These are phyloP conservation scores for Leccinum pachyderme DNA, from an alignment of 1,284 basidiomycete species.

Conservation along the genomic window DNA sequence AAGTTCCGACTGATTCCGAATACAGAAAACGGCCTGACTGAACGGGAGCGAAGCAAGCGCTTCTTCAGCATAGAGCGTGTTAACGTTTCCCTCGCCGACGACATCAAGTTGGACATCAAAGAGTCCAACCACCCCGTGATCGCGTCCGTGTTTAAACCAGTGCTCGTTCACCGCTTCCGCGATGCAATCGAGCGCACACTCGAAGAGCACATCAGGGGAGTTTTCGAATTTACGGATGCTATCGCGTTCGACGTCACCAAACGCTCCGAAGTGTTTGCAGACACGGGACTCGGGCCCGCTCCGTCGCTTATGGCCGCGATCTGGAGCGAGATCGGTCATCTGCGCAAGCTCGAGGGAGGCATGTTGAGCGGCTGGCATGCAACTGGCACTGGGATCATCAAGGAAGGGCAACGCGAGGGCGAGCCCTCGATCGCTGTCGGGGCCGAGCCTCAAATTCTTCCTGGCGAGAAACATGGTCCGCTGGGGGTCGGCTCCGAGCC, in stretches of 20 bases:
- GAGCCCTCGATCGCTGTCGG: conserved; percentile 59
- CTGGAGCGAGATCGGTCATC: conserved; percentile 62
- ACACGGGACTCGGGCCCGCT: conserved; percentile 52
- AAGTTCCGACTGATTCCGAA: conserved; percentile 61
- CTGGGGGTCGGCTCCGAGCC: conserved; percentile 52
- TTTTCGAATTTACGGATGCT: conserved; percentile 51
- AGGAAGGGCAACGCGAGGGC: conserved; percentile 37
- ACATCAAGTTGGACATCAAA: conserved; percentile 50
- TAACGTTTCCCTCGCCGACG: conserved; percentile 49
- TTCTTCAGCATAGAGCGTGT: conserved; percentile 59
- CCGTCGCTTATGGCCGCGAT: conserved; percentile 52
- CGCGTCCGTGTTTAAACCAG: conserved; percentile 57
- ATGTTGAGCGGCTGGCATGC: conserved; percentile 46
- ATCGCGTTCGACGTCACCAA: conserved; percentile 56
- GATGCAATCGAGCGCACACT: conserved; percentile 56
- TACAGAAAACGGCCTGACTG: conserved; percentile 37
- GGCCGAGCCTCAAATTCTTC: conserved; percentile 65
- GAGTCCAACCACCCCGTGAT: conserved; percentile 62
- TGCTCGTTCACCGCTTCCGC: conserved; percentile 53
- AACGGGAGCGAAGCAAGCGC: conserved; percentile 44
- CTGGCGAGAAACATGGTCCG: conserved; percentile 63
- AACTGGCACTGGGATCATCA: conserved; percentile 61
- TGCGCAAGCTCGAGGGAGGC: conserved; percentile 41
- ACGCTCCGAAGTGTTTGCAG: conserved; percentile 59
- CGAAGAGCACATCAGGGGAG: conserved; percentile 48